Base-by-base conservation (phyloP, 345 rosid species). In the Eucalyptus marginata region DNA sequence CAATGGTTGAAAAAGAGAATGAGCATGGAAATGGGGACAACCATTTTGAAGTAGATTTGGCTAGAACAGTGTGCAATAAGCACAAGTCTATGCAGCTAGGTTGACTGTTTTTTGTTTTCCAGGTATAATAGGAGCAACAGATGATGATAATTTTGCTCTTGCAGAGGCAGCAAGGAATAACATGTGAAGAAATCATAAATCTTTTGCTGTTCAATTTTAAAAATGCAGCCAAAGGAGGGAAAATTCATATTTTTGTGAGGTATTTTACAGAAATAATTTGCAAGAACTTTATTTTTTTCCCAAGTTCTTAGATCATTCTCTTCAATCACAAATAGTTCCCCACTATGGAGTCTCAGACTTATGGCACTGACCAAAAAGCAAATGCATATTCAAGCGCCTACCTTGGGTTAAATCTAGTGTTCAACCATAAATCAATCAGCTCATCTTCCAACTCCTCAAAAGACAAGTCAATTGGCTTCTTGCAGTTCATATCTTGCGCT, bases 361-460 rank as follows among this genome's bases (percentile, higher is more conserved):
- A 44, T 52, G 80, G 79, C 80, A 58, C 80, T 64, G 76, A 54
- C 24, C 27, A 36, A 52, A 46, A 12, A 58, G 44, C 51, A 50
- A 76, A 68, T 29, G 88, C 36, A 87, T 49, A 90, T 44, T 87
- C 89, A 88, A 89, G 33, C 90, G 95, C 99, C 94, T 91, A 97
- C 99, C 95, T 93, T 86, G 95, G 92, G 46, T 86, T 51, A 91
- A 97, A 97, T 89, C 98, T 92, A 47, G 91, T 87, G 22, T 62
- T 89, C 93, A 95, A 91, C 93, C 94, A 95, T 86, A 91, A 89
- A 14, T 89, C 85, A 86, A 96, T 94, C 49, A 97, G 94, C 88
- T 94, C 94, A 86, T 90, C 91, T 92, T 97, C 98, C 81, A 96
- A 86, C 81, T 93, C 94, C 31, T 92, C 87, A 22, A 89, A 90